Evolutionary conservation across 2,329 filamentous ascomycete species (phyloP), one percentile per base, ranked within the genome.

Genomic region (Penicillium sp.): DNA sequence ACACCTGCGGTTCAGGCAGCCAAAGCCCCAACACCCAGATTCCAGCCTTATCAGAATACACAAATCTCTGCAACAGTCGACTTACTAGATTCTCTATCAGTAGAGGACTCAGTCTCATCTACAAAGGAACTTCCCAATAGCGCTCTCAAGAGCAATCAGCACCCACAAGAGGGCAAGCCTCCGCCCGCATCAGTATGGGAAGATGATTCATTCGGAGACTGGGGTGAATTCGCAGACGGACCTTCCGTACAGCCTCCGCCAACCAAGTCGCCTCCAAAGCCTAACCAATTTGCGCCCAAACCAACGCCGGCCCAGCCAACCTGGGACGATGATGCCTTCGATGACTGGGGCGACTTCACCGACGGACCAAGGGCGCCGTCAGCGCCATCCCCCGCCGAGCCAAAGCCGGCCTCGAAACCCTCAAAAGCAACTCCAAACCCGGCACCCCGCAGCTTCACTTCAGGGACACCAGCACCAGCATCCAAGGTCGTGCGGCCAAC

Each of bases 401-500:
- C 26, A 37, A 43, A 41, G 7, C 18, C 26, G 27, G 33, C 23
- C 28, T 20, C 43, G 29, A 28, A 14, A 9, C 21, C 43, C 27
- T 29, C 39, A 39, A 33, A 32, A 11, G 17, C 50, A 44, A 44
- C 23, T n/a, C 39, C 40, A n/a, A n/a, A n/a, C n/a, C n/a, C n/a
- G n/a, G n/a, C n/a, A 43, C 33, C 39, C 9, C 38, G 27, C 15
- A 55, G 39, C 20, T 54, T 46, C 27, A 37, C 38, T 7, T 44
- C 47, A 7, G 30, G 28, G n/a, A 33, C 21, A 13, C 19, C 48
- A 16, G 25, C 46, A 27, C 47, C 57, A 37, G 7, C 47, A 10
- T 21, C 44, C 17, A 49, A 16, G 5, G 14, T n/a, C 25, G 54
- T 68, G 33, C 85, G 87, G 4, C 89, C 89, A 4, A 87, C 82